phyloP scores from a whole-genome alignment of 495 filamentous ascomycete species.

The Schizothecium vesticola region DNA sequence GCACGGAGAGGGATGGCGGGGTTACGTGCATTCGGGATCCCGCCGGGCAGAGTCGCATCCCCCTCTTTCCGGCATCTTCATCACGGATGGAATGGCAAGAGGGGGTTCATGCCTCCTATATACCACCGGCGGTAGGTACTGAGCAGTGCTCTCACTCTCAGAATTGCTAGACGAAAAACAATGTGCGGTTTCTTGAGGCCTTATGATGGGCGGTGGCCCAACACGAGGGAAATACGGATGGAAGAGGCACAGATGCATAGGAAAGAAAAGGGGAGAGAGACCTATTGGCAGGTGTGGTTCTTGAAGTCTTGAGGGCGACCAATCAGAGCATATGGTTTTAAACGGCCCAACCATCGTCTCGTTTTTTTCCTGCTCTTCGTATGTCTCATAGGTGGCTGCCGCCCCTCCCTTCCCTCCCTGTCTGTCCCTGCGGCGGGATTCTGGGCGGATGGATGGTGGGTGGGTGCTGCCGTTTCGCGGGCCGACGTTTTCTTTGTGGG shows the following conservation, averaged over 20 bases:
- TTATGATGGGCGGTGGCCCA: neutral
- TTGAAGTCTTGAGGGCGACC: neutral
- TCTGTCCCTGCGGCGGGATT: neutral
- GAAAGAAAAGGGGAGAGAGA: neutral
- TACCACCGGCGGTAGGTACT: no score
- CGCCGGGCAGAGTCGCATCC: neutral
- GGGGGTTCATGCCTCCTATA: neutral
- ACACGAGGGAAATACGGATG: neutral
- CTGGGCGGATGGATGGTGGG: neutral
- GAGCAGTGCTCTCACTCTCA: neutral
- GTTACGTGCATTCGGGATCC: conserved; percentile 25
- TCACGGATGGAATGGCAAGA: neutral
- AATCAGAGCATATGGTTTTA: neutral
- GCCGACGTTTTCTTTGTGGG: neutral
- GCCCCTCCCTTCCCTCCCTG: neutral
- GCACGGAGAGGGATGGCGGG: conserved; percentile 9
- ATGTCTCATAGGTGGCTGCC: neutral
- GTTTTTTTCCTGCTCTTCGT: neutral
- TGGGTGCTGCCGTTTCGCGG: neutral
- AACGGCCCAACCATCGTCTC: neutral
- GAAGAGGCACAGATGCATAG: neutral
- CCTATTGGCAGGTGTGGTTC: neutral
- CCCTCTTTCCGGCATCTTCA: neutral
- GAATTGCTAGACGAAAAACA: neutral
- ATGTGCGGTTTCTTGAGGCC: neutral